Evolutionary conservation across 441 rosid species (phyloP), one percentile per base, ranked within the genome.

Genomic region (Theobroma grandiflorum): DNA sequence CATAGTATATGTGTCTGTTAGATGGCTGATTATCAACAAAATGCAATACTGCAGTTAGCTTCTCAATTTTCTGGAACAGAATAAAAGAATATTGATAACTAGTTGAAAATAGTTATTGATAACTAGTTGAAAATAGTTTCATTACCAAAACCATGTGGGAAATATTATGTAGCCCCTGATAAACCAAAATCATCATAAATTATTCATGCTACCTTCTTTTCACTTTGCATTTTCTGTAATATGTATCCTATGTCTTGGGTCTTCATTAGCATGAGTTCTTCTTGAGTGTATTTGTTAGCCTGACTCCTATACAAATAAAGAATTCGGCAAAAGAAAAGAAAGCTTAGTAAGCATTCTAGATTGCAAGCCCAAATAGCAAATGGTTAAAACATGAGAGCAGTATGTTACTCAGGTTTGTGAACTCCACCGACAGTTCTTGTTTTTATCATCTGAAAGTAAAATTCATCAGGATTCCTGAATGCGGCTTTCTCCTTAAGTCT

Each of bases 201-300:
- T 15, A 16, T 37, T 6, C 72, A 55, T 67, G 77, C 35, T 71
- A 92, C 97, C 87, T 89, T 93, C 74, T 88, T 93, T 85, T 96
- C 99, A 75, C 91, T 91, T 84, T 96, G 99, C 85, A 91, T 74
- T 77, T 93, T 96, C 78, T 92, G 96, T 76, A 89, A 87, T 79
- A 95, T 76, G 78, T 95, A 95, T 64, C 99, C 99, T 31, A 91
- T 85, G 82, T 95, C 99, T 78, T 93, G 98, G 0, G 99, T 94
- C 86, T 94, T 96, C 99, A 94, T 96, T 77, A 93, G 15, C 93
- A 91, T 86, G 64, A 94, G 92, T 82, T 94, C 97, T 75, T 93
- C 99, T 7, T 86, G 86, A 74, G 87, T 87, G 86, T 96, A 96
- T 62, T 90, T 92, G 79, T 92, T 91, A 2, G 92, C 84, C 82